Evolutionary conservation across 805 yeast genomes (phyloP).

Genomic region (Metschnikowia kofuensis): DNA sequence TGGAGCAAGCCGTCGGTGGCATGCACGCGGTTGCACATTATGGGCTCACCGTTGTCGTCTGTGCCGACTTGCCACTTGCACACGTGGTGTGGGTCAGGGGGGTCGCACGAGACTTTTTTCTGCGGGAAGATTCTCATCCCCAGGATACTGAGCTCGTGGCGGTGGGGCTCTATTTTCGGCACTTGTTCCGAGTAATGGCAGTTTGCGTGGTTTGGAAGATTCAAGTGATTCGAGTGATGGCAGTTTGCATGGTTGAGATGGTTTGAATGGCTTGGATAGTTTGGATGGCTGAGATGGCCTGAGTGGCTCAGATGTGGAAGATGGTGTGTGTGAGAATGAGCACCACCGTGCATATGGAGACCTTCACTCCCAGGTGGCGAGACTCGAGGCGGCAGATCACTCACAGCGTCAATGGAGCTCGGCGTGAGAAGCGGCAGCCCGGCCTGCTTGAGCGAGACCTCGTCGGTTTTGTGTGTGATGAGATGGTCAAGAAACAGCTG

Average conservation of each 20-base stretch:
- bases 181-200: too few species aligned
- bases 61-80: constrained; percentile 44
- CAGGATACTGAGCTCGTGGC: constrained; percentile 25
- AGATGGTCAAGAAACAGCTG: constrained; percentile 57
- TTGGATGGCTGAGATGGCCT: too few species aligned
- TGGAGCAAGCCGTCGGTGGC: constrained; percentile 59
- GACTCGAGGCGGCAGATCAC: background rate
- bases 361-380: too few species aligned
- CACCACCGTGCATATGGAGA: too few species aligned
- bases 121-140: constrained; percentile 33
- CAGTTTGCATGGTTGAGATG: too few species aligned
- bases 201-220: too few species aligned
- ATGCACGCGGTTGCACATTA: constrained; percentile 52
- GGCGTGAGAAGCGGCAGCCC: constrained; percentile 12
- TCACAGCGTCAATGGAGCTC: constrained; percentile 6
- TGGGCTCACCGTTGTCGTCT: constrained; percentile 24
- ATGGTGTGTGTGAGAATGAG: too few species aligned
- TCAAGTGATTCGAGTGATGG: too few species aligned
- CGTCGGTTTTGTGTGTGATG: constrained; percentile 25
- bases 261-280: too few species aligned
- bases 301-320: too few species aligned
- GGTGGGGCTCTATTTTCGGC: background rate
- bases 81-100: constrained; percentile 32
- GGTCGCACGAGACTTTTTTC: background rate
- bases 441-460: background rate